Evolutionary conservation across 2,329 filamentous ascomycete genomes (phyloP).

Genomic region (Fusarium armeniacum): DNA sequence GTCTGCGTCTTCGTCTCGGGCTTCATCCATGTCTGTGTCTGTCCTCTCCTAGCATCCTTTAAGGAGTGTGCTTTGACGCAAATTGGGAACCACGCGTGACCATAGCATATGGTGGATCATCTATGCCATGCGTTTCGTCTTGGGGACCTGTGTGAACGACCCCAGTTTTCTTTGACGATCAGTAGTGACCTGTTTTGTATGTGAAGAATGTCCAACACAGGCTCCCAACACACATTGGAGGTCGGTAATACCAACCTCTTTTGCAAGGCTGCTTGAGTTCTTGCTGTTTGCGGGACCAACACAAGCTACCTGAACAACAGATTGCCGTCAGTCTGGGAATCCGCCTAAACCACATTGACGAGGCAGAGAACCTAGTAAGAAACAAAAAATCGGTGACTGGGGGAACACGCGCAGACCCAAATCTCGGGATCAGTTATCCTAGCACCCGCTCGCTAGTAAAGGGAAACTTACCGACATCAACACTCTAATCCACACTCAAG

Average conservation of each 20-base stretch:
- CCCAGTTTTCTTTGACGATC: background rate
- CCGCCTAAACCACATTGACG: constrained; percentile 7
- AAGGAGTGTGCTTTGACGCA: constrained; percentile 34
- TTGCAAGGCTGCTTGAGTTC: background rate
- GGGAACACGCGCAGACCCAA: constrained; percentile 28
- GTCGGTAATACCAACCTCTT: constrained; percentile 2
- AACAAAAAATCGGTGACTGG: constrained; percentile 20
- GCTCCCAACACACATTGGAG: background rate
- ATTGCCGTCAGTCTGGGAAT: constrained; percentile 13
- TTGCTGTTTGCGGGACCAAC: background rate
- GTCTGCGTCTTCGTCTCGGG: background rate
- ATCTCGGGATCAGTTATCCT: constrained; percentile 40
- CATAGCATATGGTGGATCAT: constrained; percentile 16
- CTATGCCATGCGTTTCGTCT: constrained; percentile 31
- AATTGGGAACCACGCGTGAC: constrained; percentile 47
- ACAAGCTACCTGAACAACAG: background rate
- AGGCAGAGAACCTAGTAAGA: constrained; percentile 24
- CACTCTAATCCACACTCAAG: constrained; percentile 39
- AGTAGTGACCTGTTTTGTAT: background rate
- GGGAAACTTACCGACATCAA: constrained; percentile 28
- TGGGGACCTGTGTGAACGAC: constrained; percentile 4
- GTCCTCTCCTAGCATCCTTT: background rate
- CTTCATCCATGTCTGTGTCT: background rate
- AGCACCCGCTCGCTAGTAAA: constrained; percentile 31
- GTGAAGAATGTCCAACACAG: background rate